A percentile compares a stretch with the other conserved stretches of the same genome.
Conservation (phyloP, 352 stramenopile genomes). For the Pythium rishiriense region DNA sequence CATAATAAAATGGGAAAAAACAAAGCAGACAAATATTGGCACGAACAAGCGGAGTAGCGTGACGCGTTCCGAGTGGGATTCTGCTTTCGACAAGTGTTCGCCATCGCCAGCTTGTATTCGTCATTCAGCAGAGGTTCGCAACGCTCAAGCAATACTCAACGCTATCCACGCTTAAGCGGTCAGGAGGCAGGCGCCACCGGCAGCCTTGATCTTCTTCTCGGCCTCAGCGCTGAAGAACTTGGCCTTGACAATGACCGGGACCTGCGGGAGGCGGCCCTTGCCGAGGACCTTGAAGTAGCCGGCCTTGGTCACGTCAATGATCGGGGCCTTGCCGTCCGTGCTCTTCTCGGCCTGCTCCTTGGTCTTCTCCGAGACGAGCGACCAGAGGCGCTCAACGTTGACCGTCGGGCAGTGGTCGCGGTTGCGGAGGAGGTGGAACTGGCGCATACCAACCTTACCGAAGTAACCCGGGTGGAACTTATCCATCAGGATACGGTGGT, state of each 20-base stretch:
- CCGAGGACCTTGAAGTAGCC: conserved; percentile 99
- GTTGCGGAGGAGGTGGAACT: conserved; percentile 98
- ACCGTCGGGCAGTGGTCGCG: conserved; percentile 96
- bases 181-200: conserved; percentile 97
- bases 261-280: conserved; percentile 96
- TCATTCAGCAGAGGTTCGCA: conserved; percentile 71
- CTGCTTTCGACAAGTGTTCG: conserved; percentile 27
- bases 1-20: background rate
- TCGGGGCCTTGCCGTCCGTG: conserved; percentile 96
- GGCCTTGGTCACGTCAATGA: conserved; percentile 98
- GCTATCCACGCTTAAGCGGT: conserved; percentile 90
- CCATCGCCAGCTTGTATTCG: conserved; percentile 54
- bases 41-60: conserved; percentile 6
- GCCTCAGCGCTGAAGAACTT: conserved; percentile 99
- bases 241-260: conserved; percentile 99
- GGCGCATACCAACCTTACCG: conserved; percentile 99
- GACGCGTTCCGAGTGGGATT: conserved; percentile 7
- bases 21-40: background rate
- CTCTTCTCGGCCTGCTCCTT: conserved; percentile 95
- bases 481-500: conserved; percentile 99
- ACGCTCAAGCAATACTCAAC: conserved; percentile 53
- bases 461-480: conserved; percentile 99
- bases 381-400: conserved; percentile 99
- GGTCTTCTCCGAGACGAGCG: conserved; percentile 96
- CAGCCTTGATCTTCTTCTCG: conserved; percentile 99